These are phyloP conservation scores for Ophiostoma perfectum DNA, from an alignment of 2,329 filamentous ascomycete species.

Conservation along the genomic window DNA sequence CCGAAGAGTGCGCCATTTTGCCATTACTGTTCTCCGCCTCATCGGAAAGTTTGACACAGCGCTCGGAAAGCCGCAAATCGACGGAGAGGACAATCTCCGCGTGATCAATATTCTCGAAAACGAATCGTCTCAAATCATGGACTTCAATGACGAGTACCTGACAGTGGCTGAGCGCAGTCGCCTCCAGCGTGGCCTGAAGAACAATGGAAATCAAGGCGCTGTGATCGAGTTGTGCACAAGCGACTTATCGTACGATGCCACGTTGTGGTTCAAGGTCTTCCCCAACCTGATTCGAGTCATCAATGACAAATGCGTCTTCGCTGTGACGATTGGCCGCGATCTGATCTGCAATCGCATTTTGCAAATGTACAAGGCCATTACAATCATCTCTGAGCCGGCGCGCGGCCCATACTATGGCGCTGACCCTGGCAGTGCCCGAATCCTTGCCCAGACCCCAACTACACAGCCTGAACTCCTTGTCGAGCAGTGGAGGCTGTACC, in stretches of 20 bases:
- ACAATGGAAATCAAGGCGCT: constrained; percentile 75
- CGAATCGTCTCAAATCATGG: constrained; percentile 81
- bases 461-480: constrained; percentile 81
- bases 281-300: constrained; percentile 89
- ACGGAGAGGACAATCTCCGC: constrained; percentile 55
- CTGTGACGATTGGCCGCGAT: constrained; percentile 83
- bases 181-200: constrained; percentile 81
- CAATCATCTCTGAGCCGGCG: constrained; percentile 67
- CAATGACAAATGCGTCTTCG: constrained; percentile 85
- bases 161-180: constrained; percentile 89
- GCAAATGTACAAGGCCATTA: constrained; percentile 86
- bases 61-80: constrained; percentile 60
- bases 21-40: constrained; percentile 83
- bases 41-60: constrained; percentile 92
- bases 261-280: constrained; percentile 96
- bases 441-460: constrained; percentile 52
- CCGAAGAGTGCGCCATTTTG: constrained; percentile 78
- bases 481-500: constrained; percentile 96
- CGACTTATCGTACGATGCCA: constrained; percentile 89
- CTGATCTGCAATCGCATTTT: constrained; percentile 87
- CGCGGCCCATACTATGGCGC: constrained; percentile 60
- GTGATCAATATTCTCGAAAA: constrained; percentile 91
- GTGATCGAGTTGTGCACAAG: constrained; percentile 92
- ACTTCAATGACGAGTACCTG: constrained; percentile 85
- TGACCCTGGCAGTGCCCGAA: constrained; percentile 51